Evolutionary conservation across 495 filamentous ascomycete species (phyloP).

Genomic region (Beverwykella pulmonaria): DNA sequence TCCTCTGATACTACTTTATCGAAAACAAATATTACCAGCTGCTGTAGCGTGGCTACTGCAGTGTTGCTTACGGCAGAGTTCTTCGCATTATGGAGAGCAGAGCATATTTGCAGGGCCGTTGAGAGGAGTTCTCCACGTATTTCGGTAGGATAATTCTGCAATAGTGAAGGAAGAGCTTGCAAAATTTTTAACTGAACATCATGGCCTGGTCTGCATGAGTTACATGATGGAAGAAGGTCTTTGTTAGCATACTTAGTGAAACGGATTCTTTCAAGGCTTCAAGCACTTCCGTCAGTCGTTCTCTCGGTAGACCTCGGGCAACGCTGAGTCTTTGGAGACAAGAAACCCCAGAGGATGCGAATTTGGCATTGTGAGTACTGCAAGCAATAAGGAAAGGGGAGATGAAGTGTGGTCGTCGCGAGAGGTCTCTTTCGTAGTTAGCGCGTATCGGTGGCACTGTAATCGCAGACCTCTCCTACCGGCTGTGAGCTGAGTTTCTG

Average conservation of each 20-base stretch:
- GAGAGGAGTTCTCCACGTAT: conserved; percentile 79
- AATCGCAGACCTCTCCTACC: conserved; percentile 55
- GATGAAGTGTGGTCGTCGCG: conserved; percentile 77
- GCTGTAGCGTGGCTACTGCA: conserved; percentile 90
- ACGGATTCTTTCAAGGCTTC: conserved; percentile 84
- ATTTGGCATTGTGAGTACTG: conserved; percentile 81
- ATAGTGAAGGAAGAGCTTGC: conserved; percentile 84
- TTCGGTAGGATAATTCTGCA: conserved; percentile 87
- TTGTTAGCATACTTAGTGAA: conserved; percentile 53
- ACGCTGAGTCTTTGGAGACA: conserved; percentile 89
- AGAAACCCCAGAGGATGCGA: conserved; percentile 80
- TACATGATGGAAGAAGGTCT: not conserved
- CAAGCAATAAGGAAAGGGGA: conserved; percentile 93
- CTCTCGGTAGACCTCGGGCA: conserved; percentile 71
- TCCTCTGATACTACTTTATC: conserved; percentile 88
- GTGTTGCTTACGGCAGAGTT: conserved; percentile 91
- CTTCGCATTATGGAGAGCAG: conserved; percentile 84
- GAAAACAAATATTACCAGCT: conserved; percentile 88
- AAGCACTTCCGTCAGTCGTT: conserved; percentile 77
- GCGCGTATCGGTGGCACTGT: conserved; percentile 35
- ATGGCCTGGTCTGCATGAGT: conserved; percentile 56
- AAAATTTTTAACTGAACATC: conserved; percentile 96
- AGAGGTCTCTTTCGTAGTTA: conserved; percentile 66
- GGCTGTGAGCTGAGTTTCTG: conserved; percentile 79
- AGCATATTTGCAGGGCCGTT: conserved; percentile 84